phyloP scores from a whole-genome alignment of 768 basidiomycete species.

The Mycena galopus region DNA sequence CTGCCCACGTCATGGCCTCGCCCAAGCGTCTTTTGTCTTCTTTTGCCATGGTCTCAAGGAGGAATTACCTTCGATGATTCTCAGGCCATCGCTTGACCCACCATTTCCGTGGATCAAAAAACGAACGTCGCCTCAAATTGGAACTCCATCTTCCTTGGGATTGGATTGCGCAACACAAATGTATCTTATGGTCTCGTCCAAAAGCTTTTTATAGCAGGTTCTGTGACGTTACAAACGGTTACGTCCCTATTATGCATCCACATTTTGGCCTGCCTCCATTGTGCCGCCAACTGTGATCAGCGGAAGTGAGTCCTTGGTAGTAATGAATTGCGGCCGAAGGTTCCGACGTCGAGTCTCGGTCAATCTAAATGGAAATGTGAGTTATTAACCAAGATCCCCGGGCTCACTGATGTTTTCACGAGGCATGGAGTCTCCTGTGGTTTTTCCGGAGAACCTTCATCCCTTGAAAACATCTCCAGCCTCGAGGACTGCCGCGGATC shows the following conservation, averaged over 20 bases:
- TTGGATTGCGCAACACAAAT: neutral
- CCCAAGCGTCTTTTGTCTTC: too few relatives aligned
- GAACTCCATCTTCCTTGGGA: too few relatives aligned
- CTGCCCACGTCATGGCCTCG: too few relatives aligned
- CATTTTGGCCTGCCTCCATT: neutral
- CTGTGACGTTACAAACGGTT: slow-evolving; percentile 12
- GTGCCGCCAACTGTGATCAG: slow-evolving; percentile 16
- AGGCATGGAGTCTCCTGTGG: neutral
- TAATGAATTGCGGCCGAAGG: neutral
- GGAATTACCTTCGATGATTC: too few relatives aligned
- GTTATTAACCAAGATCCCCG: neutral
- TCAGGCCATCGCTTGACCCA: too few relatives aligned
- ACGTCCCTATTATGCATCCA: slow-evolving; percentile 13
- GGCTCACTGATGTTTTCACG: neutral
- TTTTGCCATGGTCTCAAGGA: too few relatives aligned
- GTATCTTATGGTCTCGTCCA: neutral
- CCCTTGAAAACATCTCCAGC: neutral
- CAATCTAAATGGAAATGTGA: neutral
- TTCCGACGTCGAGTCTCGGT: neutral
- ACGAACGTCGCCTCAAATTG: too few relatives aligned
- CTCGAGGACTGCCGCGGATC: slow-evolving; percentile 29
- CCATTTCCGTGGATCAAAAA: too few relatives aligned
- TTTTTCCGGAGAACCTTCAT: neutral
- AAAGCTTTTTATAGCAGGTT: neutral
- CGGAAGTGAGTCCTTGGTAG: slow-evolving; percentile 14